phyloP scores from a whole-genome alignment of 768 basidiomycete species.

The Trametes maxima region DNA sequence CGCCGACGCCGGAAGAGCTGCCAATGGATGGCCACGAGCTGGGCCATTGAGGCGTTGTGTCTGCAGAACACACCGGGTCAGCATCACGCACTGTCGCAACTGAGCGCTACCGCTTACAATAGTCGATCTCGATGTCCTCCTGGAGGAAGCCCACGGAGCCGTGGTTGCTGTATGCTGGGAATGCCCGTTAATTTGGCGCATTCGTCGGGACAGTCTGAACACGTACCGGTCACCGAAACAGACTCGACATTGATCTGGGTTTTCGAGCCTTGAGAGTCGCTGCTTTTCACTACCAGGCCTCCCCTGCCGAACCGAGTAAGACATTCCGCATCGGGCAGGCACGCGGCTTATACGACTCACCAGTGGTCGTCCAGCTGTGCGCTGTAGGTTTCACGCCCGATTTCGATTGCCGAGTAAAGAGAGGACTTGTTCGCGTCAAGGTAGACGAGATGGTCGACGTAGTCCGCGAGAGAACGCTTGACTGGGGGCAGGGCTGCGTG shows the following conservation, averaged over 20 bases:
- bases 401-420: conserved; percentile 13
- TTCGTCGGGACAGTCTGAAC: neutral
- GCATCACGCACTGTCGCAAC: neutral
- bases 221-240: neutral
- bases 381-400: conserved; percentile 6
- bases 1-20: conserved; percentile 1
- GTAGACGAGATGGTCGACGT: conserved; percentile 17
- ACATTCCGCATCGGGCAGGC: neutral
- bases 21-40: conserved; percentile 3
- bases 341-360: neutral
- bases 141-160: conserved; percentile 8
- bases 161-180: neutral
- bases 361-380: conserved; percentile 18
- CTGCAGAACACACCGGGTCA: neutral
- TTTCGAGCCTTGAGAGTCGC: neutral
- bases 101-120: conserved; percentile 3
- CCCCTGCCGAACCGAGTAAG: conserved; percentile 7
- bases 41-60: conserved; percentile 12
- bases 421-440: conserved; percentile 10
- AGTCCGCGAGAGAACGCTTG: conserved; percentile 9
- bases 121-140: conserved; percentile 15
- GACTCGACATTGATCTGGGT: neutral
- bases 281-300: conserved; percentile 3
- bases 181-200: neutral
- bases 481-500: neutral